Percentiles rank a stretch among this genome's conserved stretches.
Conservation (phyloP, 2,329 filamentous ascomycete genomes). For the Pezicula rhizophila region DNA sequence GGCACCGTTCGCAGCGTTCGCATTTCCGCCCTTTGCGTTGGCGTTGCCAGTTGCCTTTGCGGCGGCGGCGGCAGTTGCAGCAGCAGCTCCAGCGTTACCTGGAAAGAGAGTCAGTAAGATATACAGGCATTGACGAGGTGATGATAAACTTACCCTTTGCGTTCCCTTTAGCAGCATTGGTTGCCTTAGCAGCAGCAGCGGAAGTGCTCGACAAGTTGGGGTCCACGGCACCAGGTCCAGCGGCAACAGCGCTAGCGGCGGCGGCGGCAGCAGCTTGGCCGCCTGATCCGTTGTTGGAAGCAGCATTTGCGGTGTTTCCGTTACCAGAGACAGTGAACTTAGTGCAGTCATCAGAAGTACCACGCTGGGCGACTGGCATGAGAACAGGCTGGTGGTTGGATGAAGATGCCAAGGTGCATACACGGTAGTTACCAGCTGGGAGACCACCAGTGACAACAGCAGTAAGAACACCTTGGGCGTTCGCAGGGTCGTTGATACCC, state of each 20-base stretch:
- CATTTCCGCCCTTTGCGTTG: slow-evolving; percentile 2
- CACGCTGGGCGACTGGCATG: slow-evolving; percentile 33
- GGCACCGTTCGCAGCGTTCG: slow-evolving; percentile 1
- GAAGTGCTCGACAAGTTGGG: not conserved
- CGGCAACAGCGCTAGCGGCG: not conserved
- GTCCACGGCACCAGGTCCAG: slow-evolving; percentile 1
- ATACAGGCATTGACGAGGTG: not conserved
- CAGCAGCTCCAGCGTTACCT: not conserved
- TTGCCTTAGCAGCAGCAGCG: not conserved
- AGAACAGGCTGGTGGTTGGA: slow-evolving; percentile 33
- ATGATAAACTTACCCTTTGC: not conserved
- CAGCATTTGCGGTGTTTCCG: slow-evolving; percentile 8
- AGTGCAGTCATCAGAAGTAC: slow-evolving; percentile 35
- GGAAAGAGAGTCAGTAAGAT: not conserved
- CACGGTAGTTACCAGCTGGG: slow-evolving; percentile 31
- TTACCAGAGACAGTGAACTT: slow-evolving; percentile 31
- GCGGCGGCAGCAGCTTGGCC: slow-evolving; percentile 1
- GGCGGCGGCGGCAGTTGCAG: not conserved
- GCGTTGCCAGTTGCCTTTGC: not conserved
- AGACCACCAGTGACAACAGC: slow-evolving; percentile 29
- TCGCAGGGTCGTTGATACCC: slow-evolving; percentile 30
- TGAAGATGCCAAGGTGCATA: slow-evolving; percentile 33
- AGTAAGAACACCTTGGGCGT: slow-evolving; percentile 29
- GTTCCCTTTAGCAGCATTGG: not conserved
- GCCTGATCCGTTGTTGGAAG: slow-evolving; percentile 5